phyloP scores from a whole-genome alignment of 441 rosid genomes.

The Adansonia grandidieri region DNA sequence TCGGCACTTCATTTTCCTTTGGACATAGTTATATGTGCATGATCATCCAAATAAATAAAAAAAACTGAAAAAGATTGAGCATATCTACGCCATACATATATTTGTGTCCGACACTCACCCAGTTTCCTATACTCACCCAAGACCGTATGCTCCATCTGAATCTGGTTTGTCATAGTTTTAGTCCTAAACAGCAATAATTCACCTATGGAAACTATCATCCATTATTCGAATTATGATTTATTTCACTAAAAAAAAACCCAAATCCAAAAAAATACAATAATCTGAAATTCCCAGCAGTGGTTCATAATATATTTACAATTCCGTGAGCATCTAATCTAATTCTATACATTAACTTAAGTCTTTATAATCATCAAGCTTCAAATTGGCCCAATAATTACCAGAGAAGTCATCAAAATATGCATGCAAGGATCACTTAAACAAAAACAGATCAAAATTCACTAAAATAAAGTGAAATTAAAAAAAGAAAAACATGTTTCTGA shows the following conservation, averaged over 20 bases:
- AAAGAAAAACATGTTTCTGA: not conserved
- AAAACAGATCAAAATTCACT: not conserved
- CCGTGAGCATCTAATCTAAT: not conserved
- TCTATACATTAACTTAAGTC: not conserved
- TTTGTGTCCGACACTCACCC: too few relatives aligned
- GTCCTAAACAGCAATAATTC: not conserved
- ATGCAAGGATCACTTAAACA: not conserved
- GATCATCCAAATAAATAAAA: too few relatives aligned
- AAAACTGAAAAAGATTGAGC: too few relatives aligned
- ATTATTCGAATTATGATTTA: not conserved
- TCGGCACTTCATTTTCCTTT: too few relatives aligned
- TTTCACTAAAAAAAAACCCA: not conserved
- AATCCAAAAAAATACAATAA: not conserved
- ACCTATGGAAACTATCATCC: not conserved
- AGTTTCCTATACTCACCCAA: too few relatives aligned
- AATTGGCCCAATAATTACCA: not conserved
- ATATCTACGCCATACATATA: too few relatives aligned
- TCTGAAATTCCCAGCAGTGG: not conserved
- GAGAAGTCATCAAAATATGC: not conserved
- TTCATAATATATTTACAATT: not conserved
- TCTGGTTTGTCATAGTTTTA: not conserved
- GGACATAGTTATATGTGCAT: too few relatives aligned
- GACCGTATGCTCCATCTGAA: not conserved
- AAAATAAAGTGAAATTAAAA: not conserved
- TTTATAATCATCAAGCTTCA: not conserved